Conservation (phyloP, 805 yeast species). For the Barnettozyma sp. region DNA sequence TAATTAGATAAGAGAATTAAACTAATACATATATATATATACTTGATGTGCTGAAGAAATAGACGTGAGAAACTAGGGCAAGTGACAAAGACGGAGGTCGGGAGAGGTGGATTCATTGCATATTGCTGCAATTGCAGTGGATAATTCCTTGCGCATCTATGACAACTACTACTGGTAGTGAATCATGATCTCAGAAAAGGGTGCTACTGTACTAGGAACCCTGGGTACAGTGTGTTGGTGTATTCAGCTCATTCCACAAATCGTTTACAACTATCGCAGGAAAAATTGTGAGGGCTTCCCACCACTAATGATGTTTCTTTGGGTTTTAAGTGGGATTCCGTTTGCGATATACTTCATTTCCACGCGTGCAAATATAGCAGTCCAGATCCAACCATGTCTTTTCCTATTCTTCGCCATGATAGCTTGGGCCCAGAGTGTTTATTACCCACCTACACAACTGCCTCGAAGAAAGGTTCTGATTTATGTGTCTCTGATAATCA, state of each 20-base stretch:
- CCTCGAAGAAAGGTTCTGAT: slow-evolving; percentile 32
- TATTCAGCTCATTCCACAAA: slow-evolving; percentile 82
- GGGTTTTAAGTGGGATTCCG: slow-evolving; percentile 77
- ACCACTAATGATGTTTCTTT: slow-evolving; percentile 77
- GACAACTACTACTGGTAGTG: too few species aligned
- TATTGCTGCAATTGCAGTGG: too few species aligned
- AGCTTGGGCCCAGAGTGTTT: slow-evolving; percentile 61
- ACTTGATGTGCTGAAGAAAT: too few species aligned
- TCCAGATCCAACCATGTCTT: slow-evolving; percentile 85
- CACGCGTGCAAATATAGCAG: slow-evolving; percentile 64
- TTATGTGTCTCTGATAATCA: slow-evolving; percentile 30
- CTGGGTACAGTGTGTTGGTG: slow-evolving; percentile 93
- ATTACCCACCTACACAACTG: slow-evolving; percentile 65
- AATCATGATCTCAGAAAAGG: slow-evolving; percentile 31
- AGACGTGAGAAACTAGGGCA: too few species aligned
- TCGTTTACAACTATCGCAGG: slow-evolving; percentile 60
- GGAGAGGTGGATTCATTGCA: too few species aligned
- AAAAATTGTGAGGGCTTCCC: slow-evolving; percentile 86
- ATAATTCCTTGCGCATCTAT: too few species aligned
- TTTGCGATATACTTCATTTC: slow-evolving; percentile 77
- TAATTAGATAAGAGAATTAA: too few species aligned
- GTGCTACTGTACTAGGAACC: slow-evolving; percentile 75
- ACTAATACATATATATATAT: too few species aligned
- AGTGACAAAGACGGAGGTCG: too few species aligned
- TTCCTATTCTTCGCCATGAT: slow-evolving; percentile 64